A percentile compares a stretch with the other conserved stretches of the same genome.
Evolutionary conservation across 192 early-diverging fungal genomes (phyloP).

Genomic region (Umbelopsis sp.): DNA sequence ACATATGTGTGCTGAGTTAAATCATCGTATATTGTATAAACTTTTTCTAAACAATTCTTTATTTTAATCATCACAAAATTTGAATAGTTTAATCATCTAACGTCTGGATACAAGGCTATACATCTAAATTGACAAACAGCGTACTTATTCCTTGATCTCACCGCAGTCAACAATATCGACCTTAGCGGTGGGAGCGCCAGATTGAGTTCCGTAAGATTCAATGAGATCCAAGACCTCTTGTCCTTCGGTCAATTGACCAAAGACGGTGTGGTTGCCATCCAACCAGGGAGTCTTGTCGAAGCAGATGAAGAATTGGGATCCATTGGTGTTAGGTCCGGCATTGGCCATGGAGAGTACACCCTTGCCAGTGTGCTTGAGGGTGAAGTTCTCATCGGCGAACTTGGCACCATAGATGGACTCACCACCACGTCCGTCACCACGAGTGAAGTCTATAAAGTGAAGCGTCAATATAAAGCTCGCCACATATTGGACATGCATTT

Average conservation of each 20-base stretch:
- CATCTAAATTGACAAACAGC: conserved; percentile 1
- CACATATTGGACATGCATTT: too few species aligned
- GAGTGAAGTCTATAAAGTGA: conserved; percentile 49
- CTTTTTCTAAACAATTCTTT: background rate
- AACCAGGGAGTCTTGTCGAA: conserved; percentile 81
- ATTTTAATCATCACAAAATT: background rate
- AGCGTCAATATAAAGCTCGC: background rate
- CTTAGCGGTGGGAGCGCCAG: conserved; percentile 60
- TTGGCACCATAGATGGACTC: conserved; percentile 84
- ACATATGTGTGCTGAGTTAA: too few species aligned
- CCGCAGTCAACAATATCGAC: conserved; percentile 80
- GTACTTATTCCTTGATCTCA: conserved; percentile 55
- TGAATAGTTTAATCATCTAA: background rate
- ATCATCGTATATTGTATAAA: background rate
- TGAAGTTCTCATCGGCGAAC: conserved; percentile 95
- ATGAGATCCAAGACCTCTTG: conserved; percentile 71
- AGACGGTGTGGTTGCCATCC: conserved; percentile 91
- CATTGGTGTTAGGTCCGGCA: conserved; percentile 75
- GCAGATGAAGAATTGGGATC: conserved; percentile 88
- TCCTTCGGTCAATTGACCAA: conserved; percentile 84
- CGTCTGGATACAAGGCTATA: background rate
- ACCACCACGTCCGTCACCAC: conserved; percentile 74
- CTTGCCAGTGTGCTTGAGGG: conserved; percentile 77
- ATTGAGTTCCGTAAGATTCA: conserved; percentile 67
- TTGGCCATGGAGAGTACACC: conserved; percentile 75